phyloP scores from a whole-genome alignment of 495 filamentous ascomycete species.

The Podospora bellae-mahoneyi region DNA sequence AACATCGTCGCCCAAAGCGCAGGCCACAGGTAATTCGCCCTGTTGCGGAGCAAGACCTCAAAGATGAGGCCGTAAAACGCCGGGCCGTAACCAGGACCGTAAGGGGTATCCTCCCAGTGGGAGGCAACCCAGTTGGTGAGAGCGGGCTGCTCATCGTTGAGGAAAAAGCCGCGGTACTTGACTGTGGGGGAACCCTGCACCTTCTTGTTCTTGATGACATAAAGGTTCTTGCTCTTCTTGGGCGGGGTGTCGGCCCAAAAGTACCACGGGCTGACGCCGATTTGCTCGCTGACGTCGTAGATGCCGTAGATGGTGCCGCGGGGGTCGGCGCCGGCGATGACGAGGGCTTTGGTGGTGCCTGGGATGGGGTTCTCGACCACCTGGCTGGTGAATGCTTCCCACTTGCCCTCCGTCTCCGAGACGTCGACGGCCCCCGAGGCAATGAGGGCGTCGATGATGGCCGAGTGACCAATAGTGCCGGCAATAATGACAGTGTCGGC shows the following conservation, averaged over 20 bases:
- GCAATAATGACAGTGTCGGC: slow-evolving; percentile 59
- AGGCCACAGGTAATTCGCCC: slow-evolving; percentile 75
- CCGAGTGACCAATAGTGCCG: slow-evolving; percentile 64
- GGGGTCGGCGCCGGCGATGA: slow-evolving; percentile 66
- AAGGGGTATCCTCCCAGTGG: slow-evolving; percentile 42
- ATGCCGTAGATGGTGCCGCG: slow-evolving; percentile 70
- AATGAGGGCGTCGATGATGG: slow-evolving; percentile 56
- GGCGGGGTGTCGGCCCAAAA: slow-evolving; percentile 69
- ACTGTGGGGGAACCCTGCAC: slow-evolving; percentile 61
- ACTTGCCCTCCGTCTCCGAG: slow-evolving; percentile 54
- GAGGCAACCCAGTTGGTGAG: slow-evolving; percentile 65
- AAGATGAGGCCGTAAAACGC: slow-evolving; percentile 68
- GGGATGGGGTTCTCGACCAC: slow-evolving; percentile 58
- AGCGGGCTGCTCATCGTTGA: slow-evolving; percentile 74
- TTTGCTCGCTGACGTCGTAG: slow-evolving; percentile 72
- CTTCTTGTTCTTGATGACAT: slow-evolving; percentile 50
- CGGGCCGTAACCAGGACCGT: slow-evolving; percentile 57
- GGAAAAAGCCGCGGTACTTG: slow-evolving; percentile 74
- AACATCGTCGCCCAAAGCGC: slow-evolving; percentile 70
- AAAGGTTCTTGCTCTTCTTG: slow-evolving; percentile 53
- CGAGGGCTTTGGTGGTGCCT: slow-evolving; percentile 57
- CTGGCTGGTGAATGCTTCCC: slow-evolving; percentile 65
- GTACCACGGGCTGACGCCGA: slow-evolving; percentile 75
- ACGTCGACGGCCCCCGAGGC: slow-evolving; percentile 54
- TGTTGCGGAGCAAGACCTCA: slow-evolving; percentile 64